These are phyloP conservation scores for Phyllostachys edulis DNA, from an alignment of 176 grass and related monocot species.

Conservation along the genomic window DNA sequence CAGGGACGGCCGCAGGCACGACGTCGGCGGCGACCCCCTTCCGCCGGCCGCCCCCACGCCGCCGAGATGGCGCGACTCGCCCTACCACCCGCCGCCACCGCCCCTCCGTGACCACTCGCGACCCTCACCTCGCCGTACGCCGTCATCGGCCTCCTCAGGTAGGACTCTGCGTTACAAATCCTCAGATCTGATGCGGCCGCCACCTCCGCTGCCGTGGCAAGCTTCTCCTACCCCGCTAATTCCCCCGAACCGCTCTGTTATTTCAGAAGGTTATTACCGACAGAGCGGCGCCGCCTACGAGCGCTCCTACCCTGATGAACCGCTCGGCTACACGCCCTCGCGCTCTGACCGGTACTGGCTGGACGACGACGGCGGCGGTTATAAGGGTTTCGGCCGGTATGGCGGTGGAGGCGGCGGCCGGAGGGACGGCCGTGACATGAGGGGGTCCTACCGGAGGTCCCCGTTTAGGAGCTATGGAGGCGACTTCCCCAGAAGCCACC, in stretches of 20 bases:
- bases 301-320: constrained; percentile 52
- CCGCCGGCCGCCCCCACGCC: constrained; percentile 29
- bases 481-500: constrained; percentile 51
- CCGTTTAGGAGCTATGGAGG: constrained; percentile 43
- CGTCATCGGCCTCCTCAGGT: constrained; percentile 49
- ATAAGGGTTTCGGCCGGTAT: constrained; percentile 55
- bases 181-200: constrained; percentile 50
- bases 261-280: constrained; percentile 65
- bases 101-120: constrained; percentile 47
- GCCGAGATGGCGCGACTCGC: constrained; percentile 62
- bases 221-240: constrained; percentile 21
- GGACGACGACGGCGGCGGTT: constrained; percentile 50
- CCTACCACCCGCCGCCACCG: constrained; percentile 48
- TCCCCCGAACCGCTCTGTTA: constrained; percentile 20
- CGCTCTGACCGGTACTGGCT: constrained; percentile 66
- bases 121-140: constrained; percentile 45
- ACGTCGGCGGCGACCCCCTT: constrained; percentile 40
- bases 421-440: constrained; percentile 54
- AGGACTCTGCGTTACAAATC: not conserved
- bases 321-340: constrained; percentile 49
- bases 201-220: not conserved
- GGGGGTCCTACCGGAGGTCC: constrained; percentile 61
- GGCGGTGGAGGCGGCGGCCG: constrained; percentile 45
- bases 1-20: constrained; percentile 62
- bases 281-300: constrained; percentile 48